Base-by-base conservation (phyloP, 2,329 filamentous ascomycete species). In the Epichloe coenophiala region DNA sequence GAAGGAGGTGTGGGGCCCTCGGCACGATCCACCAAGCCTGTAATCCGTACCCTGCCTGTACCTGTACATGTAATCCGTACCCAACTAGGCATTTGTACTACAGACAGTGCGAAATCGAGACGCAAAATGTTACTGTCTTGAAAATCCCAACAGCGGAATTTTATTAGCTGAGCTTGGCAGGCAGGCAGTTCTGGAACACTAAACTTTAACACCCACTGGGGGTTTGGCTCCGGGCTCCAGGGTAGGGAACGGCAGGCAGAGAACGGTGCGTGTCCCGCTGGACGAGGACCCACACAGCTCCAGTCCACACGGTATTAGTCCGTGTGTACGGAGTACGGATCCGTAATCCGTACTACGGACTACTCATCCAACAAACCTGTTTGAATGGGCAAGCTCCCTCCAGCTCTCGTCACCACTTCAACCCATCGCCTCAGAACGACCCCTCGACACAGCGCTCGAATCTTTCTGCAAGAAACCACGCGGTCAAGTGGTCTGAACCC, bases 241-340 rank as follows among this genome's bases (percentile, higher is more conserved):
- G 46, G 38, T 48, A 48, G 37, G 23, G 31, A 45, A 21, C 12
- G 35, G 11, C 13, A 23, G 33, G 44, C n/a, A 8, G 11, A 13
- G 5, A 37, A 12, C 31, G 33, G 11, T 62, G 61, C 61, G 61
- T 60, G 59, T 61, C 54, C 58, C 55, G 58, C 56, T 60, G 8
- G 8, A 31, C 27, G 3, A 31, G 27, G 27, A 31, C 1, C 27
- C 27, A 9, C 27, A 31, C 27, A 31, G 27, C 27, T 11, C 31
- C 13, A 38, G 60, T 56, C 23, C 3, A 27, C 23, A 6, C 6
- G 7, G 23, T 27, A 27, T 6, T 23, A 23, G 5, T 23, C 19
- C 19, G 19, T 23, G 5, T 21, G 21, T 17, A 17, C 17, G 17
- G 17, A 17, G 17, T 17, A 17, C 17, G 17, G 17, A 17, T 17